Evolutionary conservation across 2,329 filamentous ascomycete genomes (phyloP).

Genomic region (Cytospora leucostoma): DNA sequence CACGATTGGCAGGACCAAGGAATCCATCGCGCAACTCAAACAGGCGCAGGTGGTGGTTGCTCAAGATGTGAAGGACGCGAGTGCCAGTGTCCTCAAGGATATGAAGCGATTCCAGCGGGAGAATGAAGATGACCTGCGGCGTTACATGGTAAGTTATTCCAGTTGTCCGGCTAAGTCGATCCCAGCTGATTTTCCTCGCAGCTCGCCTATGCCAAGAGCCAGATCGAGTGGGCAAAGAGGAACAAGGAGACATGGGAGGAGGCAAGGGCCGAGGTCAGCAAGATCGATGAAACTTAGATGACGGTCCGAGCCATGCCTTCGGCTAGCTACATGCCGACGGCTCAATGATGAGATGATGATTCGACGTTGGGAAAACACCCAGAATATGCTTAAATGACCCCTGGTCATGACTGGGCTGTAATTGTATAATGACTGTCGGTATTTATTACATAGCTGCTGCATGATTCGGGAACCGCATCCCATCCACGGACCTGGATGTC

Average conservation of each 20-base stretch:
- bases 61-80: slow-evolving; percentile 91
- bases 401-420: slow-evolving; percentile 10
- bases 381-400: slow-evolving; percentile 4
- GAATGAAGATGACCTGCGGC: slow-evolving; percentile 90
- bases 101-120: slow-evolving; percentile 90
- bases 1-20: slow-evolving; percentile 91
- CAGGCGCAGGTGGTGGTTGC: slow-evolving; percentile 87
- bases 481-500: background rate
- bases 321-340: slow-evolving; percentile 9
- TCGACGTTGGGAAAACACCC: background rate
- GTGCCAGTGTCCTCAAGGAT: slow-evolving; percentile 82
- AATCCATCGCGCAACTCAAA: slow-evolving; percentile 82
- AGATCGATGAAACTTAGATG: slow-evolving; percentile 68
- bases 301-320: background rate
- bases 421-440: slow-evolving; percentile 26
- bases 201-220: slow-evolving; percentile 89
- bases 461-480: background rate
- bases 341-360: slow-evolving; percentile 18
- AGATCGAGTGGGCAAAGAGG: slow-evolving; percentile 92
- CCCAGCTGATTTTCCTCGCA: slow-evolving; percentile 39
- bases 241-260: slow-evolving; percentile 92
- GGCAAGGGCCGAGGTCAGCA: slow-evolving; percentile 81
- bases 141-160: slow-evolving; percentile 81
- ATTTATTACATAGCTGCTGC: slow-evolving; percentile 1
- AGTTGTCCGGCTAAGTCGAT: background rate